Percentiles rank a stretch among this genome's conserved stretches.
phyloP scores from a whole-genome alignment of 2,329 filamentous ascomycete genomes.

The Arthrobotrys iridis region DNA sequence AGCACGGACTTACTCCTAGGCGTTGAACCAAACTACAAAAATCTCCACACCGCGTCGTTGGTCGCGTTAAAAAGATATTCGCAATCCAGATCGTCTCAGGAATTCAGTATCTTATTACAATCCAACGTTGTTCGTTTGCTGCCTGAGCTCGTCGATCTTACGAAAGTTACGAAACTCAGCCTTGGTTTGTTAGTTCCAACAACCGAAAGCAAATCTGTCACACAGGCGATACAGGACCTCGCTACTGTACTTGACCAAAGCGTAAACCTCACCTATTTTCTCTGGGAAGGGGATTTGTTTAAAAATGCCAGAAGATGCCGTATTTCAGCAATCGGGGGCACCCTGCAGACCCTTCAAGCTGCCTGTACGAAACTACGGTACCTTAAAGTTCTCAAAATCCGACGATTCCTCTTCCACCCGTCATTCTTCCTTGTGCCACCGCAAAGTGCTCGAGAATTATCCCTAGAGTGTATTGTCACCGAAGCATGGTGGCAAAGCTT shows the following conservation, averaged over 20 bases:
- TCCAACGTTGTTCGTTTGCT: not conserved
- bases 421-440: conserved; percentile 18
- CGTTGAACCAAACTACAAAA: too few relatives aligned
- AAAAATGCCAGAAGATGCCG: not conserved
- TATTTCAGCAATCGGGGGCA: not conserved
- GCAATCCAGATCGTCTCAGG: not conserved
- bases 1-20: not conserved
- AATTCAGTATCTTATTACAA: not conserved
- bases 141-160: not conserved
- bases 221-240: not conserved
- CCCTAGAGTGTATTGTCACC: not conserved
- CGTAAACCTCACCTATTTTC: not conserved
- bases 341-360: not conserved
- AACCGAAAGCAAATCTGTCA: not conserved
- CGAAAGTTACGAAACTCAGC: not conserved
- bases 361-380: not conserved
- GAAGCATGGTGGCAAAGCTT: conserved; percentile 17
- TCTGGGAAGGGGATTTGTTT: not conserved
- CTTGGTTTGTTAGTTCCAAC: not conserved
- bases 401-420: not conserved
- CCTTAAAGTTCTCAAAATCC: not conserved
- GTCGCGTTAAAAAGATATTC: not conserved
- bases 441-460: not conserved
- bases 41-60: not conserved
- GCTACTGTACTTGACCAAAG: not conserved